phyloP scores from a whole-genome alignment of 2,329 filamentous ascomycete species.

The Fusarium mundagurra region DNA sequence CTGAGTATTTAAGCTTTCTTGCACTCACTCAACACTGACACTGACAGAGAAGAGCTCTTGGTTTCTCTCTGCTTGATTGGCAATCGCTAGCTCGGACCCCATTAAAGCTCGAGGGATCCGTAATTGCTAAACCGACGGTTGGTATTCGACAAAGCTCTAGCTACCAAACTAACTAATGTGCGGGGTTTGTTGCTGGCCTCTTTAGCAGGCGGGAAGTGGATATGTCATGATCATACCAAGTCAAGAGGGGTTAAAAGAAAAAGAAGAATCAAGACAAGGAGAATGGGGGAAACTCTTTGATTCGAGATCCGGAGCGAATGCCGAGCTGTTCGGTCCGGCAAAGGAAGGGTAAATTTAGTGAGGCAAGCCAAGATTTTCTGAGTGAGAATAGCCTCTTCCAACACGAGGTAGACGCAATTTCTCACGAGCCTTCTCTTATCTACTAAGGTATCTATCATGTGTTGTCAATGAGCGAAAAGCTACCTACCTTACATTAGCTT shows the following conservation, averaged over 20 bases:
- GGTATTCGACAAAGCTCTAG: constrained; percentile 36
- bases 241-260: constrained; percentile 6
- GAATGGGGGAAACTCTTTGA: neutral
- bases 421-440: neutral
- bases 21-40: neutral
- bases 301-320: neutral
- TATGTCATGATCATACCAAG: constrained; percentile 13
- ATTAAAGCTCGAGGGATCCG: neutral
- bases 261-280: neutral
- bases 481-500: neutral
- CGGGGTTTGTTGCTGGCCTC: constrained; percentile 13
- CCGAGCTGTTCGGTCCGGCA: constrained; percentile 20
- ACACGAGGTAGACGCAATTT: neutral
- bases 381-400: neutral
- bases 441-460: neutral
- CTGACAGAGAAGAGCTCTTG: neutral
- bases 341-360: neutral
- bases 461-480: neutral
- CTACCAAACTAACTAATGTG: constrained; percentile 1
- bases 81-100: neutral
- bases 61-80: neutral
- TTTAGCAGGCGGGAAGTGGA: constrained; percentile 13
- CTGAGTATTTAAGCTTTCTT: neutral
- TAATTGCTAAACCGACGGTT: constrained; percentile 40
- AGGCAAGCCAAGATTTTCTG: neutral